Evolutionary conservation across 805 yeast species (phyloP), one percentile per base, ranked within the genome.

Genomic region (Blastobotrys mokoenaii): DNA sequence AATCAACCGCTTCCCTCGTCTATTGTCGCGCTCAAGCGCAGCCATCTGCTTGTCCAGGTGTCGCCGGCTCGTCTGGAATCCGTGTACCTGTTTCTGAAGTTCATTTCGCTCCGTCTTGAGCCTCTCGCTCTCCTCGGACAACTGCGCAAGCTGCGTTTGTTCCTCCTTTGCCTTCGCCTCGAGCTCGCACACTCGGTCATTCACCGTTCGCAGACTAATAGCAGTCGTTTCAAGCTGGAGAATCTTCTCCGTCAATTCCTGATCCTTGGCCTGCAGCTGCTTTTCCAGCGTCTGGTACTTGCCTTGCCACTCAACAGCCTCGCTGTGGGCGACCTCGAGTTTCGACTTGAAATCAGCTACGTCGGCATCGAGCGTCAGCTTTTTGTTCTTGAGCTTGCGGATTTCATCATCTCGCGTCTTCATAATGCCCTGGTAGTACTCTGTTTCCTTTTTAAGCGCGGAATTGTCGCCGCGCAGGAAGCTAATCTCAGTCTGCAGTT

Each of bases 51-150:
- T 52, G 38, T 62, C 63, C 37, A 52, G 41, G 29, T 51, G 54
- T 6, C 51, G 38, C 25, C 59, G 51, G n/a, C 54, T 45, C 15
- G 54, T 43, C 42, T 54, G 54, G 46, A 54, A 55, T 8, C 60
- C 64, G 16, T 46, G 52, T 18, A 62, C 58, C 49, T 62, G 65
- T 33, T 55, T 56, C 43, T 52, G 55, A 34, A 61, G 48, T 34
- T 55, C 54, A 41, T 56, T 55, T 29, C 61, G 52, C 17, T 58
- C 57, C 8, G 55, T 50, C 35, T 46, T 42, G 8, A 45, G 29
- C 18, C 49, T 41, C 29, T 29, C 46, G 47, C 33, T 20, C 16
- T 45, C 47, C 5, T 36, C 37, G 22, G 17, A 20, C 5, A 34
- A 42, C n/a, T 44, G 46, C 35, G 49, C 45, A 33, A 40, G 40